Evolutionary conservation across 2,329 filamentous ascomycete genomes (phyloP).

Genomic region (Phialemonium atrogriseum): DNA sequence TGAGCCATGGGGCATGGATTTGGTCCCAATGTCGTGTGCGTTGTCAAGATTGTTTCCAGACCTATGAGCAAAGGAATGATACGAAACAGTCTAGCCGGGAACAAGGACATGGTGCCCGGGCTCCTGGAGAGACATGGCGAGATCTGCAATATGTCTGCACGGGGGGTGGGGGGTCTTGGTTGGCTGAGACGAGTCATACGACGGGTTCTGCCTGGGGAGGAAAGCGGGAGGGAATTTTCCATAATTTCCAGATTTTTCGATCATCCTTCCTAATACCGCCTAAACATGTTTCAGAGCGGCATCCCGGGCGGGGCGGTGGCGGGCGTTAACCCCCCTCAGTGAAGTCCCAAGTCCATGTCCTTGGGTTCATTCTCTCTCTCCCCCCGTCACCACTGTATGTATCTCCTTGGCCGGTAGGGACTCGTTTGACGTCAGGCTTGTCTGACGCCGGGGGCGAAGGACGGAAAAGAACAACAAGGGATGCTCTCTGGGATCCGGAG

Average conservation of each 20-base stretch:
- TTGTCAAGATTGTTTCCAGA: too few species aligned
- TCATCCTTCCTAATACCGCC: conserved; percentile 12
- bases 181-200: too few species aligned
- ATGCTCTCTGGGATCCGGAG: too few species aligned
- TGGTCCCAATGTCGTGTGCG: too few species aligned
- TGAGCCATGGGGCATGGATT: too few species aligned
- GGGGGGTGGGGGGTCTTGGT: conserved; percentile 3
- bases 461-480: too few species aligned
- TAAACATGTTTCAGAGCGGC: conserved; percentile 13
- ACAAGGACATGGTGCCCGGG: too few species aligned
- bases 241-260: conserved; percentile 12
- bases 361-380: conserved; percentile 15
- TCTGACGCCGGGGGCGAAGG: too few species aligned
- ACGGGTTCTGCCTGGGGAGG: too few species aligned
- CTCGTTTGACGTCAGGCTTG: conserved; percentile 11
- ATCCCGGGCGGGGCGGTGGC: conserved; percentile 14
- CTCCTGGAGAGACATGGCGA: too few species aligned
- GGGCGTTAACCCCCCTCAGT: conserved; percentile 14
- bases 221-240: conserved; percentile 8
- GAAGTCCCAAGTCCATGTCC: conserved; percentile 24
- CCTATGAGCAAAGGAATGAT: too few species aligned
- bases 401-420: conserved; percentile 3
- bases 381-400: conserved; percentile 7
- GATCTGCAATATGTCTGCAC: conserved; percentile 9
- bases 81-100: too few species aligned